Percentiles rank a stretch among this genome's conserved stretches.
Evolutionary conservation across 2,329 filamentous ascomycete species (phyloP).

Genomic region (Epichloe sylvatica): DNA sequence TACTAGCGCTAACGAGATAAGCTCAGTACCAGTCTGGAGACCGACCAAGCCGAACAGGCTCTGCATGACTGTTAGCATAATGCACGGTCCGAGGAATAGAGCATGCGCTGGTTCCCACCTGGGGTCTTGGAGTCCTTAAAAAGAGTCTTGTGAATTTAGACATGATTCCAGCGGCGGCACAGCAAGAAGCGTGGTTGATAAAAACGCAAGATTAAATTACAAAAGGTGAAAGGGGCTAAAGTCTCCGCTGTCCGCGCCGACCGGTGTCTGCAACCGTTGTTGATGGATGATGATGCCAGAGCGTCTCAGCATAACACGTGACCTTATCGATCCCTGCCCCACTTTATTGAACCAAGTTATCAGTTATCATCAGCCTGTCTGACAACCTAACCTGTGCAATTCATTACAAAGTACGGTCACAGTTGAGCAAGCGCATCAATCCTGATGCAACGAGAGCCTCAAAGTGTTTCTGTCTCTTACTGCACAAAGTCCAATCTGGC

Average conservation of each 20-base stretch:
- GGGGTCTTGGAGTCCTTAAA: slow-evolving; percentile 25
- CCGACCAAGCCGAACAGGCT: slow-evolving; percentile 76
- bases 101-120: slow-evolving; percentile 18
- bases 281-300: too few species aligned
- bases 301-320: too few species aligned
- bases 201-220: not conserved
- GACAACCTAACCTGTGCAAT: too few species aligned
- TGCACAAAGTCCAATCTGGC: too few species aligned
- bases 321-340: too few species aligned
- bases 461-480: too few species aligned
- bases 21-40: slow-evolving; percentile 71
- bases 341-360: too few species aligned
- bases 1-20: slow-evolving; percentile 69
- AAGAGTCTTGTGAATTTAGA: slow-evolving; percentile 24
- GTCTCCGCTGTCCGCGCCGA: not conserved
- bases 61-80: slow-evolving; percentile 30
- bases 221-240: not conserved
- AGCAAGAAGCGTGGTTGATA: not conserved
- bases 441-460: too few species aligned
- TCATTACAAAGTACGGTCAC: too few species aligned
- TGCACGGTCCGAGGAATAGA: not conserved
- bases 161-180: slow-evolving; percentile 12
- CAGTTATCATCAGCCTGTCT: too few species aligned
- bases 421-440: too few species aligned
- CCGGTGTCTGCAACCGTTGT: too few species aligned